These are phyloP conservation scores for Leccinum ochraceum DNA, from an alignment of 768 basidiomycete genomes.

Conservation along the genomic window DNA sequence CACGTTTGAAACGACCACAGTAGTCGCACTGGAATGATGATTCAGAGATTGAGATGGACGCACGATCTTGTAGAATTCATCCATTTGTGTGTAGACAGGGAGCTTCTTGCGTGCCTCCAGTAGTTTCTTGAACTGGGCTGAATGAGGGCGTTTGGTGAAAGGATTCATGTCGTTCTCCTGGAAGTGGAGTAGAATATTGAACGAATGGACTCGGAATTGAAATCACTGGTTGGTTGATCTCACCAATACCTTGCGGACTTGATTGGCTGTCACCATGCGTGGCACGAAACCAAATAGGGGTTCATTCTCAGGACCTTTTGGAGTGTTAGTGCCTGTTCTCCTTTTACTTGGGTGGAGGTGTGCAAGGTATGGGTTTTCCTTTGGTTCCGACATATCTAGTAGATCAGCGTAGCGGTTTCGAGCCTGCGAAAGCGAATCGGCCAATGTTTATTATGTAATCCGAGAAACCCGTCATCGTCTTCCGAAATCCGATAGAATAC, in stretches of 20 bases:
- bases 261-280: slow-evolving; percentile 60
- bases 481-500: not conserved
- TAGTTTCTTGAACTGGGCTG: slow-evolving; percentile 83
- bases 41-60: slow-evolving; percentile 34
- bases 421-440: too few species aligned
- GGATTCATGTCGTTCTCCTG: slow-evolving; percentile 84
- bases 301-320: slow-evolving; percentile 39
- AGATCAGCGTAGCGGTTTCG: too few species aligned
- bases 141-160: slow-evolving; percentile 80
- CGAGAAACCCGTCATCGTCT: not conserved
- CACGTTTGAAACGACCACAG: not conserved
- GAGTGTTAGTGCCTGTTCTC: slow-evolving; percentile 7
- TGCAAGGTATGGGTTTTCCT: slow-evolving; percentile 58
- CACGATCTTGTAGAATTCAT: slow-evolving; percentile 88
- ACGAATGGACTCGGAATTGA: not conserved
- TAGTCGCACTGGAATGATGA: not conserved
- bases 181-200: not conserved
- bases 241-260: slow-evolving; percentile 74
- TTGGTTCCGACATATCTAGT: slow-evolving; percentile 15
- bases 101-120: slow-evolving; percentile 82
- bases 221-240: slow-evolving; percentile 22
- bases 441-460: not conserved
- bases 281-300: slow-evolving; percentile 77
- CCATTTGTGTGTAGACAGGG: slow-evolving; percentile 91
- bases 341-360: slow-evolving; percentile 40